Conservation (phyloP, 805 yeast genomes). For the Kazachstania viticola region DNA sequence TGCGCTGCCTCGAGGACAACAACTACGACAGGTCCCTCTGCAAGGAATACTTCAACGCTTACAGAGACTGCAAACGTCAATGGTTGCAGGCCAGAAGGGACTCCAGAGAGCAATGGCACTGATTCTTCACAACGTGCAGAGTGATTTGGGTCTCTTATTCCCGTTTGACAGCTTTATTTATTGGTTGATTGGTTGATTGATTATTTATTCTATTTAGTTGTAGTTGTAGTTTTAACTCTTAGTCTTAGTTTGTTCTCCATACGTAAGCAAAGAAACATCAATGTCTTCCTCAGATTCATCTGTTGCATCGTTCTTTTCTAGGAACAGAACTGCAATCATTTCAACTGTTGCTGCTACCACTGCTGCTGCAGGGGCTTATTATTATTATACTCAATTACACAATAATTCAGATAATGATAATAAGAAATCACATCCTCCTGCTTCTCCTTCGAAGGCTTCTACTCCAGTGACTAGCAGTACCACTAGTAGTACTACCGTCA, state of each 20-base stretch:
- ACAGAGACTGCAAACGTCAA: constrained; percentile 78
- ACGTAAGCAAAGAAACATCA: too few species aligned
- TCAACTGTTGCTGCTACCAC: constrained; percentile 54
- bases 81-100: constrained; percentile 41
- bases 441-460: neutral
- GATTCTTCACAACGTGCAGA: neutral
- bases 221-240: too few species aligned
- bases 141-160: too few species aligned
- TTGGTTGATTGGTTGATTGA: too few species aligned
- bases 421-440: constrained; percentile 2
- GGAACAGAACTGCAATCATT: constrained; percentile 49
- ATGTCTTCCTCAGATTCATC: too few species aligned
- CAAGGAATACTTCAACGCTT: constrained; percentile 81
- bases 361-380: constrained; percentile 52
- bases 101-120: constrained; percentile 18
- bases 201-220: too few species aligned
- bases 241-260: too few species aligned
- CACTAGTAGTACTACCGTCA: constrained; percentile 68
- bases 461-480: constrained; percentile 59
- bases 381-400: constrained; percentile 32
- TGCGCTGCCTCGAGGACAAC: constrained; percentile 72
- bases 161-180: too few species aligned
- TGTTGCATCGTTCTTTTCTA: constrained; percentile 30
- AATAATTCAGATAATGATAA: neutral
- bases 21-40: constrained; percentile 57